Percentiles rank a stretch among this genome's conserved stretches.
These are phyloP conservation scores for Nakazawaea peltata DNA, from an alignment of 805 yeast genomes.

Conservation along the genomic window DNA sequence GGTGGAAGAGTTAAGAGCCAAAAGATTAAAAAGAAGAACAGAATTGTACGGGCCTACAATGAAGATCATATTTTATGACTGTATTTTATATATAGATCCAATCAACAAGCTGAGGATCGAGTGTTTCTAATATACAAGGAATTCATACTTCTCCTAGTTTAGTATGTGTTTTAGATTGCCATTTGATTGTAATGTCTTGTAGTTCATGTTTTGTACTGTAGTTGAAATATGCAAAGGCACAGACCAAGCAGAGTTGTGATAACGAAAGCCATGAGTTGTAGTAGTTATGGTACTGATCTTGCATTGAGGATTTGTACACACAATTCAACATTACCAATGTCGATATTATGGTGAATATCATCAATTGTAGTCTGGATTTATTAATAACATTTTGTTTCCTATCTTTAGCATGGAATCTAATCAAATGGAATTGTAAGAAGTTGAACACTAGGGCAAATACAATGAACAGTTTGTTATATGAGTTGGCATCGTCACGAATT, in stretches of 20 bases:
- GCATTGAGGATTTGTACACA: constrained; percentile 4
- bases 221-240: constrained; percentile 1
- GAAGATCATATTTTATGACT: constrained; percentile 28
- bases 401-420: not conserved
- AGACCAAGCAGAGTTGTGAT: not conserved
- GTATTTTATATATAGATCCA: constrained; percentile 34
- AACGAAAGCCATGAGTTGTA: constrained; percentile 7
- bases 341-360: not conserved
- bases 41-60: constrained; percentile 27
- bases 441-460: not conserved
- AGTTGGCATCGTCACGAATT: constrained; percentile 2
- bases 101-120: constrained; percentile 18
- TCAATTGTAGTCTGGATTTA: no score
- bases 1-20: constrained; percentile 17
- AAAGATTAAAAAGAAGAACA: constrained; percentile 20
- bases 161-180: no score
- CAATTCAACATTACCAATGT: not conserved
- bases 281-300: constrained; percentile 5
- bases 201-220: not conserved
- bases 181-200: no score
- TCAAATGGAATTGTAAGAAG: constrained; percentile 1
- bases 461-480: constrained; percentile 3
- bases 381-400: no score
- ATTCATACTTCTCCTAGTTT: no score
- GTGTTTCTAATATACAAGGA: no score